phyloP scores from a whole-genome alignment of 371 early-diverging fungal genomes.

The Caulochytrium protostelioides region DNA sequence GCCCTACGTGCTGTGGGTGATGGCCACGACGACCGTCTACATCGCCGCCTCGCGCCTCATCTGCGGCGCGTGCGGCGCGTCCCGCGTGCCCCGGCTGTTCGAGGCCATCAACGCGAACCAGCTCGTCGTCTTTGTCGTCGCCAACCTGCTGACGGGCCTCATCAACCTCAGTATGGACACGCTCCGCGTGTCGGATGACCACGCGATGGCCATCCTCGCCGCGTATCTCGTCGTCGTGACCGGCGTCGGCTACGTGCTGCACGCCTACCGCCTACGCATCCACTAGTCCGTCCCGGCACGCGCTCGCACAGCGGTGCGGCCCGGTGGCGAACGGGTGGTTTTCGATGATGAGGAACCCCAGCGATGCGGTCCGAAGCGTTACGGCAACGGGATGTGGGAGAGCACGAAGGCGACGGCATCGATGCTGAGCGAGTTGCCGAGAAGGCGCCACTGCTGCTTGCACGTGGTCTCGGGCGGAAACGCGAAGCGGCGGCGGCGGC shows the following conservation, averaged over 20 bases:
- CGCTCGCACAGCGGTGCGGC: too few species aligned
- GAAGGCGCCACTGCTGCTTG: constrained; percentile 13
- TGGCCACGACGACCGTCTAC: constrained; percentile 12
- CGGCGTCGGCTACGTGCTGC: constrained; percentile 4
- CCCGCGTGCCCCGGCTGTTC: constrained; percentile 34
- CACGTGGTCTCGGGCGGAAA: constrained; percentile 9
- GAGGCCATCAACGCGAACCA: constrained; percentile 57
- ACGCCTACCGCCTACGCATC: too few species aligned
- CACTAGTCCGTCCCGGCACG: too few species aligned
- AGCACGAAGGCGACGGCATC: not conserved
- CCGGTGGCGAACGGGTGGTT: too few species aligned
- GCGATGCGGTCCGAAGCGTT: too few species aligned
- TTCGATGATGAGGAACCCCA: too few species aligned
- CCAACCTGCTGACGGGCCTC: constrained; percentile 61
- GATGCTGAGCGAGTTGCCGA: constrained; percentile 20
- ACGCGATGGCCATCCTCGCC: constrained; percentile 26
- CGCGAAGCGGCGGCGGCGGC: constrained; percentile 3
- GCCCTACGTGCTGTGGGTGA: constrained; percentile 50
- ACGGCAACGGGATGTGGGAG: too few species aligned
- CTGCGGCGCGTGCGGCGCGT: too few species aligned
- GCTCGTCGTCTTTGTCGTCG: constrained; percentile 58
- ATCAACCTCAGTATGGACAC: constrained; percentile 54
- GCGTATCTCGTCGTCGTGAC: constrained; percentile 30
- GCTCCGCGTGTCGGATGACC: constrained; percentile 13
- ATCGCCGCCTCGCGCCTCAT: too few species aligned